Percentiles rank a stretch among this genome's conserved stretches.
phyloP scores from a whole-genome alignment of 1,139 yeast species.

The Sugiyamaella sp. region DNA sequence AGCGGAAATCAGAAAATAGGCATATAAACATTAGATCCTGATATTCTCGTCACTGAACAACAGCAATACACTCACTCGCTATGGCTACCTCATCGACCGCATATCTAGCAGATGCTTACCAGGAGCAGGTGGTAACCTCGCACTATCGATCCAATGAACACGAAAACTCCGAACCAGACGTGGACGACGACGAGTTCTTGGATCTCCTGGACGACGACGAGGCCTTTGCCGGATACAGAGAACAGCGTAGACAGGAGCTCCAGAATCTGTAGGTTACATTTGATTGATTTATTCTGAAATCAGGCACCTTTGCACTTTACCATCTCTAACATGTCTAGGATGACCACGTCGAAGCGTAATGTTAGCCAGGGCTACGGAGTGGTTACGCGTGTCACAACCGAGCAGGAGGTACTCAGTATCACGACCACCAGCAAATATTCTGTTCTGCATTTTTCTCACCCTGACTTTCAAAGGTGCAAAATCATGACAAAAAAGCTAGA shows the following conservation, averaged over 20 bases:
- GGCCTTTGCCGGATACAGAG: conserved; percentile 76
- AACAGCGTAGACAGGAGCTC: conserved; percentile 64
- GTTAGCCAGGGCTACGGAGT: conserved; percentile 49
- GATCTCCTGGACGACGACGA: conserved; percentile 66
- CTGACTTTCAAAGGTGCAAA: conserved; percentile 60
- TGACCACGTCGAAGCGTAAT: conserved; percentile 44
- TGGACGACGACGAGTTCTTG: conserved; percentile 40
- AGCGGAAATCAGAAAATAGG: background rate
- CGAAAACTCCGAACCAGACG: conserved; percentile 24
- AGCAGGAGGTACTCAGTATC: conserved; percentile 57
- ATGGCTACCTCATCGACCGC: background rate
- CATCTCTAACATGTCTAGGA: conserved; percentile 35
- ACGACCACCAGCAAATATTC: conserved; percentile 51
- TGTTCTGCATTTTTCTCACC: conserved; percentile 68
- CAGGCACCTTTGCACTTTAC: background rate
- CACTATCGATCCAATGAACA: conserved; percentile 6
- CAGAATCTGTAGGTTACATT: conserved; percentile 48
- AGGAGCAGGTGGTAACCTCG: conserved; percentile 15
- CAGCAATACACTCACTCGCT: background rate
- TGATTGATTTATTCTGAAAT: background rate
- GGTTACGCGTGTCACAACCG: conserved; percentile 49
- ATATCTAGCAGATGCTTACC: conserved; percentile 14
- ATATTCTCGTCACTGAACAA: no score
- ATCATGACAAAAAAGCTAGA: conserved; percentile 45
- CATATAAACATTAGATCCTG: no score